Percentiles rank a stretch among this genome's conserved stretches.
These are phyloP conservation scores for Colletotrichum tofieldiae DNA, from an alignment of 2,329 filamentous ascomycete species.

Conservation along the genomic window DNA sequence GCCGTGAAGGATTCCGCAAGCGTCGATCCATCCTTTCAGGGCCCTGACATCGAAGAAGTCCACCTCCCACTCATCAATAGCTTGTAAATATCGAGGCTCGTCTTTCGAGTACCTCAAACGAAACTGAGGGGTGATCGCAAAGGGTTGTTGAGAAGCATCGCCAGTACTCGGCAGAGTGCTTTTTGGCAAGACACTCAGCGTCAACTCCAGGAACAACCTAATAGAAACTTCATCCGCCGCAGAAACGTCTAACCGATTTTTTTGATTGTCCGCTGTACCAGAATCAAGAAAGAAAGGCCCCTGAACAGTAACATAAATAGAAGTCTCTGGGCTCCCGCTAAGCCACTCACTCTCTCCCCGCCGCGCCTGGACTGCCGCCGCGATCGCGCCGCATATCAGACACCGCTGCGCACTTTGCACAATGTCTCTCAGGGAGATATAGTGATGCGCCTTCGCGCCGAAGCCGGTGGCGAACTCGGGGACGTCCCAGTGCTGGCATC, in stretches of 20 bases:
- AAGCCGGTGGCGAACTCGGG: conserved; percentile 25
- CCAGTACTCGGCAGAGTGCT: background rate
- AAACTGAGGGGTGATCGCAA: conserved; percentile 25
- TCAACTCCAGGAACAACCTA: conserved; percentile 28
- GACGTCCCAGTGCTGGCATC: conserved; percentile 34
- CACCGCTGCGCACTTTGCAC: background rate
- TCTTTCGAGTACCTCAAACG: background rate
- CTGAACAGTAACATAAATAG: conserved; percentile 7
- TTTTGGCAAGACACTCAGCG: conserved; percentile 5
- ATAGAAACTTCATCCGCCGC: background rate
- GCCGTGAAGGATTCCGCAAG: conserved; percentile 13
- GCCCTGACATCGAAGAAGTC: conserved; percentile 2
- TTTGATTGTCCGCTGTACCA: background rate
- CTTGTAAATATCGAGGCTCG: background rate
- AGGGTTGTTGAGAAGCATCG: background rate
- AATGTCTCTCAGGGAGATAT: background rate
- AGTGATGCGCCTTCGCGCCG: conserved; percentile 21
- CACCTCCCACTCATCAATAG: conserved; percentile 16
- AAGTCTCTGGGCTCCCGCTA: background rate
- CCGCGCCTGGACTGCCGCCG: conserved; percentile 4
- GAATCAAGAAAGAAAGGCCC: conserved; percentile 30
- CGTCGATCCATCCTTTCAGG: conserved; percentile 20
- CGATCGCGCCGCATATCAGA: background rate
- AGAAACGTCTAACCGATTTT: background rate
- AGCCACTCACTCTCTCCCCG: conserved; percentile 6